A percentile compares a stretch with the other conserved stretches of the same genome.
These are phyloP conservation scores for Solanum raphanifolium DNA, from an alignment of 257 asterid species.

Conservation along the genomic window DNA sequence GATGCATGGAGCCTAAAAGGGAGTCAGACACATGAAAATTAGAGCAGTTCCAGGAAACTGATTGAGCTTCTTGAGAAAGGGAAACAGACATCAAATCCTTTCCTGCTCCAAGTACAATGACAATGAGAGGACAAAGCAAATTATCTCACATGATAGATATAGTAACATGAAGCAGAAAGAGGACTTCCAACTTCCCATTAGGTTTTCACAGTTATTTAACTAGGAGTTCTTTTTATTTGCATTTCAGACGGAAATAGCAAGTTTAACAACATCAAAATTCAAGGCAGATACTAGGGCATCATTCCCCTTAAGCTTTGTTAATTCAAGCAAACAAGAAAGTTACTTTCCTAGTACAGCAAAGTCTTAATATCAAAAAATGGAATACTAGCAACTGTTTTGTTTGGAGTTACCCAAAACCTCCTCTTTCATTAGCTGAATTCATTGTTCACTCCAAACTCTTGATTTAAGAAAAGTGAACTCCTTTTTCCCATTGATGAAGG, in stretches of 20 bases:
- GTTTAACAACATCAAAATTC: not conserved
- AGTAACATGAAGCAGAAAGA: not conserved
- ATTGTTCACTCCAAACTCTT: not conserved
- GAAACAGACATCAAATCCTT: not conserved
- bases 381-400: not conserved
- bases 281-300: not conserved
- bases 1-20: slow-evolving; percentile 88
- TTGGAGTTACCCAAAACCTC: not conserved
- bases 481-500: not conserved
- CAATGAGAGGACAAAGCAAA: not conserved
- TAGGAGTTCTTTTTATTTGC: not conserved
- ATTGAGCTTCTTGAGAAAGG: not conserved
- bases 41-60: not conserved
- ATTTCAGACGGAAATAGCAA: not conserved
- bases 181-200: not conserved
- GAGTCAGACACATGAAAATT: slow-evolving; percentile 5
- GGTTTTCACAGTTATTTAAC: not conserved
- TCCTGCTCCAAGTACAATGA: not conserved
- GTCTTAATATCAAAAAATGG: not conserved
- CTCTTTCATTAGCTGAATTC: not conserved
- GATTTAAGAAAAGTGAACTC: not conserved
- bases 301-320: not conserved
- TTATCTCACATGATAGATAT: not conserved
- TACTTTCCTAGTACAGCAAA: not conserved
- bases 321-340: not conserved